A percentile compares a stretch with the other conserved stretches of the same genome.
These are phyloP conservation scores for Xylaria sp. DNA, from an alignment of 2,329 filamentous ascomycete genomes.

Conservation along the genomic window DNA sequence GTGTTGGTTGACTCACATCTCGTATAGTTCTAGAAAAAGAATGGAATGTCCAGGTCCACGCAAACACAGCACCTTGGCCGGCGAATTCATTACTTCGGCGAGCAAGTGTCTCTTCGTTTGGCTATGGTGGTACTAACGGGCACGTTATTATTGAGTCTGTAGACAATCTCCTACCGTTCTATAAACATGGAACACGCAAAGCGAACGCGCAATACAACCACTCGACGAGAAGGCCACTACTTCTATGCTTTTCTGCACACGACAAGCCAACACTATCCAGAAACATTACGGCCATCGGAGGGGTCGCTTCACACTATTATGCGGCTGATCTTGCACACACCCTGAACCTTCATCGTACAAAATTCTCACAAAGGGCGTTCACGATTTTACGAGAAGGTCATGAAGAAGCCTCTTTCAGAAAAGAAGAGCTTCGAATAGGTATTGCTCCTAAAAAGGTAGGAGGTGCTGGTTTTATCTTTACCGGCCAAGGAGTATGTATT, in stretches of 20 bases:
- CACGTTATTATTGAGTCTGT: constrained; percentile 34
- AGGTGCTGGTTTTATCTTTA: constrained; percentile 40
- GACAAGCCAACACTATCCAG: constrained; percentile 37
- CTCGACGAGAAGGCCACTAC: constrained; percentile 32
- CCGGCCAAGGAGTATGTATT: constrained; percentile 43
- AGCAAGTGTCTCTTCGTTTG: constrained; percentile 39
- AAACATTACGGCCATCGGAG: constrained; percentile 38
- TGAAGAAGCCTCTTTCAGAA: constrained; percentile 21
- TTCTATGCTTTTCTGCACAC: constrained; percentile 40
- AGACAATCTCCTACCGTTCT: constrained; percentile 37
- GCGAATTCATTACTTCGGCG: constrained; percentile 31
- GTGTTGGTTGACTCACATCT: neutral
- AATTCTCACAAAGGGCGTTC: constrained; percentile 28
- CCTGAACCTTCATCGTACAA: constrained; percentile 34
- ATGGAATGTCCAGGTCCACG: constrained; percentile 39
- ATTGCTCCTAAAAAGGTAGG: constrained; percentile 13
- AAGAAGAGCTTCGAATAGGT: constrained; percentile 10
- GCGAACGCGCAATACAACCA: constrained; percentile 23
- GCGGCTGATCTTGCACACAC: constrained; percentile 39
- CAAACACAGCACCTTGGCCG: constrained; percentile 36
- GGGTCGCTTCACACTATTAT: constrained; percentile 35
- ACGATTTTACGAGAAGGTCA: constrained; percentile 29
- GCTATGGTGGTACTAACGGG: constrained; percentile 40
- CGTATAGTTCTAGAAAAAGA: constrained; percentile 35
- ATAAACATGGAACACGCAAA: constrained; percentile 35